These are phyloP conservation scores for Phymatotrichopsis omnivora DNA, from an alignment of 2,329 filamentous ascomycete species.

Conservation along the genomic window DNA sequence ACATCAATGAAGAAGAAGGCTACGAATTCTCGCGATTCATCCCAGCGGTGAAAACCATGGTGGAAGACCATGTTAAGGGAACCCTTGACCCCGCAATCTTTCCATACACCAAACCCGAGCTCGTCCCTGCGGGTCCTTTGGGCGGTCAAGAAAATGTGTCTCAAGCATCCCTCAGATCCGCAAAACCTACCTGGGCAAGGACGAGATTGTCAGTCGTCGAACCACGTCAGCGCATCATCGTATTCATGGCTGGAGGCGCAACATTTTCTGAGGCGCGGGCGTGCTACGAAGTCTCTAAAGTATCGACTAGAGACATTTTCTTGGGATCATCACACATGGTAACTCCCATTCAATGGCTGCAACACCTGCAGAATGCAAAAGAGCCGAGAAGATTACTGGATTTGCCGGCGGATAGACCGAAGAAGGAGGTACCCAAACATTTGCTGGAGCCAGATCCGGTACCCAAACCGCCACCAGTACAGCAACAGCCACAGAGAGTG, in stretches of 20 bases:
- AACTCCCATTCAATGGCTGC: constrained; percentile 69
- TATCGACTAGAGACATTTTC: constrained; percentile 70
- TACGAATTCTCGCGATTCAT: constrained; percentile 81
- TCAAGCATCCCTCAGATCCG: constrained; percentile 72
- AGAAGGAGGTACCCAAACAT: constrained; percentile 72
- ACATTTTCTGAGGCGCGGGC: constrained; percentile 82
- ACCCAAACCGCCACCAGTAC: constrained; percentile 46
- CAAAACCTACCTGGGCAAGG: constrained; percentile 91
- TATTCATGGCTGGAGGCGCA: constrained; percentile 91
- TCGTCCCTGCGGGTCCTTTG: constrained; percentile 39
- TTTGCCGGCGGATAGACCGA: constrained; percentile 69
- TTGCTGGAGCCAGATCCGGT: constrained; percentile 63
- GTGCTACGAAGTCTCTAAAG: constrained; percentile 75
- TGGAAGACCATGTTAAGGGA: constrained; percentile 62
- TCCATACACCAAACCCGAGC: constrained; percentile 62
- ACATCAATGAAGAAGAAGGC: constrained; percentile 51
- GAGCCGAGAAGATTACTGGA: constrained; percentile 64
- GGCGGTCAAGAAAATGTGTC: constrained; percentile 45
- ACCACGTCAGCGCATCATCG: constrained; percentile 78
- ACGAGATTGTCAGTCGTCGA: constrained; percentile 64
- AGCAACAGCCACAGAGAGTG: constrained; percentile 33
- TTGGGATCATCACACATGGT: constrained; percentile 88
- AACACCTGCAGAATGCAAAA: constrained; percentile 71
- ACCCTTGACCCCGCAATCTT: constrained; percentile 56
- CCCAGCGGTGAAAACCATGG: constrained; percentile 67